Percentiles rank a stretch among this genome's conserved stretches.
These are phyloP conservation scores for Escallonia herrerae DNA, from an alignment of 129 eudicot species.

Conservation along the genomic window DNA sequence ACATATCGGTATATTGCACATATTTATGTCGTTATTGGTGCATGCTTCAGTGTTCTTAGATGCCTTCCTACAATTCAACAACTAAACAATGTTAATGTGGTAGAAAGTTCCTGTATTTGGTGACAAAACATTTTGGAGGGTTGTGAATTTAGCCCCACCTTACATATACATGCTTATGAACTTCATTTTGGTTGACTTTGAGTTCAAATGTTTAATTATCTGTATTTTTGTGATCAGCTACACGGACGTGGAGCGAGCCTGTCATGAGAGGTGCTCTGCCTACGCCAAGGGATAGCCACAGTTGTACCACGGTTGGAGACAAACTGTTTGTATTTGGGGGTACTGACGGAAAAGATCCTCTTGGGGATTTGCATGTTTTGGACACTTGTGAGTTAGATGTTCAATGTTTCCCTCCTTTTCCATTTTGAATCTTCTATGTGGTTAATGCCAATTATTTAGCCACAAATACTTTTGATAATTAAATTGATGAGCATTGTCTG, in stretches of 20 bases:
- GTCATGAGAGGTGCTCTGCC: conserved; percentile 65
- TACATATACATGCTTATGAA: background rate
- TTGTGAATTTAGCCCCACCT: no score
- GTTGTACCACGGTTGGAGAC: conserved; percentile 86
- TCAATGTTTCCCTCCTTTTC: background rate
- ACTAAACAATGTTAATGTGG: no score
- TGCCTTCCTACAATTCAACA: no score
- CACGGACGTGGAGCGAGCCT: conserved; percentile 74
- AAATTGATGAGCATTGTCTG: background rate
- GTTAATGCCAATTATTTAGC: background rate
- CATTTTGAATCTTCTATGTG: conserved; percentile 3
- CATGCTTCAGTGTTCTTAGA: no score
- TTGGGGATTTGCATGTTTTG: conserved; percentile 71
- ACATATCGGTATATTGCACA: no score
- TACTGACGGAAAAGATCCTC: conserved; percentile 78
- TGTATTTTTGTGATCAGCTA: conserved; percentile 33
- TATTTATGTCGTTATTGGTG: no score
- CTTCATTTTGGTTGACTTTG: background rate
- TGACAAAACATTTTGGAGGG: no score
- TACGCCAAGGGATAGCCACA: conserved; percentile 92
- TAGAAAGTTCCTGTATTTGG: no score
- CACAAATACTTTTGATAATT: background rate
- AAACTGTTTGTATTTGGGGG: conserved; percentile 87
- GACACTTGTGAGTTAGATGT: conserved; percentile 67
- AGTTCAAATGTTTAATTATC: background rate